phyloP scores from a whole-genome alignment of 2,329 filamentous ascomycete species.

The Colletotrichum scovillei region DNA sequence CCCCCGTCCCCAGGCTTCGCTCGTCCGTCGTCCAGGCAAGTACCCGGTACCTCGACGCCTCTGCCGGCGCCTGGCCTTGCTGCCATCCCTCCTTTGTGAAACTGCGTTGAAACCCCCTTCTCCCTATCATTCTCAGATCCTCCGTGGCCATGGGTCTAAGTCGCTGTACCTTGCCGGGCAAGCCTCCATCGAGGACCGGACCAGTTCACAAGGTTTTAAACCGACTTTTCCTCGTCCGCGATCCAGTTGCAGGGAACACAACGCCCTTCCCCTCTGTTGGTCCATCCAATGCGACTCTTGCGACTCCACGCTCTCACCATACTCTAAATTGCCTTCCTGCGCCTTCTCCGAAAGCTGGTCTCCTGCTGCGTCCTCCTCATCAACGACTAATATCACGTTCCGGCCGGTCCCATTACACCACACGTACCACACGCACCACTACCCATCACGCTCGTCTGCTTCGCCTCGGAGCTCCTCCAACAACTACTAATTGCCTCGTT shows the following conservation, averaged over 20 bases:
- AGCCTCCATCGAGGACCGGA: slow-evolving; percentile 27
- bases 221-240: slow-evolving; percentile 48
- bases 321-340: slow-evolving; percentile 33
- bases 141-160: slow-evolving; percentile 32
- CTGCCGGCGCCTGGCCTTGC: slow-evolving; percentile 18
- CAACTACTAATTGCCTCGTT: slow-evolving; percentile 35
- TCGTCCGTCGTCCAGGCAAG: slow-evolving; percentile 7
- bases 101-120: slow-evolving; percentile 33
- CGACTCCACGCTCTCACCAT: slow-evolving; percentile 34
- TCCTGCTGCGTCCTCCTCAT: not conserved
- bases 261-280: slow-evolving; percentile 30
- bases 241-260: slow-evolving; percentile 31
- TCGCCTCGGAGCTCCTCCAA: slow-evolving; percentile 30
- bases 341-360: slow-evolving; percentile 27
- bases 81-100: slow-evolving; percentile 29
- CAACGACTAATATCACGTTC: slow-evolving; percentile 15
- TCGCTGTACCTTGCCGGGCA: slow-evolving; percentile 32
- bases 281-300: slow-evolving; percentile 32
- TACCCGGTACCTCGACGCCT: slow-evolving; percentile 26
- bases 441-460: slow-evolving; percentile 17
- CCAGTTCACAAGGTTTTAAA: slow-evolving; percentile 42
- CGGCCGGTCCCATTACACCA: slow-evolving; percentile 34
- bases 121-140: slow-evolving; percentile 34
- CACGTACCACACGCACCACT: slow-evolving; percentile 7
- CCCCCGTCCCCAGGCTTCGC: slow-evolving; percentile 9